Evolutionary conservation across 148 eudicot species (phyloP), one percentile per base, ranked within the genome.

Genomic region (Pharnaceum exiguum): DNA sequence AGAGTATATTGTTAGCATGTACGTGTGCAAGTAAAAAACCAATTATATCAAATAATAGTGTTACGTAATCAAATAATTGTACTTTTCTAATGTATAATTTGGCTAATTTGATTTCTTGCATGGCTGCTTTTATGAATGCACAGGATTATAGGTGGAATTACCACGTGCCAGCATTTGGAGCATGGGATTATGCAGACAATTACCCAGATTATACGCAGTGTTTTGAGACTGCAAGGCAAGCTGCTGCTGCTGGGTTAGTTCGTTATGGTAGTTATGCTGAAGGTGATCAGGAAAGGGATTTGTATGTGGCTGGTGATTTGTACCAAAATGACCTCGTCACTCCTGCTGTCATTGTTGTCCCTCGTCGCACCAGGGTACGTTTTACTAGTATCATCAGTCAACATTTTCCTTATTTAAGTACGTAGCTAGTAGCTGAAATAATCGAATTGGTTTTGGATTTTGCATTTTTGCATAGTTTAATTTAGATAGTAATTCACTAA

Each of bases 341-440:
- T 60, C 97, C 97, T 22, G 85, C 97, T 65, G 80, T 90, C 55
- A 87, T 90, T 42, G 76, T 90, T 36, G 89, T 90, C 49, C 97
- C 97, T 69, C 93, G 97, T 39, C 83, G 83, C 9, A n/a, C n/a
- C n/a, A 46, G 75, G 72, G 94, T 85, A 78, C 35, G 59, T 50
- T 42, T 7, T 17, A 16, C 31, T n/a, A n/a, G n/a, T n/a, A n/a
- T n/a, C n/a, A n/a, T n/a, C n/a, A n/a, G n/a, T n/a, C n/a, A n/a
- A n/a, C n/a, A n/a, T n/a, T n/a, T n/a, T n/a, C n/a, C n/a, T n/a
- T n/a, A n/a, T n/a, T n/a, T n/a, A n/a, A n/a, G n/a, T n/a, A n/a
- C n/a, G n/a, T n/a, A n/a, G n/a, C n/a, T n/a, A n/a, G n/a, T n/a
- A n/a, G n/a, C n/a, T n/a, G n/a, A n/a, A n/a, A n/a, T n/a, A n/a